These are phyloP conservation scores for Saccharum hybrid DNA, from an alignment of 202 grass and related monocot genomes.

Conservation along the genomic window DNA sequence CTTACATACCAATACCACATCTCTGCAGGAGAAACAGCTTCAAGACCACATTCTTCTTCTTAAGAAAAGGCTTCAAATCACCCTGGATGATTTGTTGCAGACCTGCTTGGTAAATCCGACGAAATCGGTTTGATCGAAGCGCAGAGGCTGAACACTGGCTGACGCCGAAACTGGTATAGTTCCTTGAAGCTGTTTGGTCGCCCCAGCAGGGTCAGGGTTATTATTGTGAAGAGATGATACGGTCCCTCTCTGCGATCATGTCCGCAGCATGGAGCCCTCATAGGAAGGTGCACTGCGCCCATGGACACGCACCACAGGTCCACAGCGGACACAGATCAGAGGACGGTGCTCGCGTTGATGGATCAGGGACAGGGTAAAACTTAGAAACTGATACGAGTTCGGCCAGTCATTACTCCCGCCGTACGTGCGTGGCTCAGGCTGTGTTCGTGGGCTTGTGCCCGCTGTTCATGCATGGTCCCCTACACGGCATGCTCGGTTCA, in stretches of 20 bases:
- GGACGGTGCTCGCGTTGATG: no score
- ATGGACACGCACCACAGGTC: no score
- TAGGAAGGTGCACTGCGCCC: no score
- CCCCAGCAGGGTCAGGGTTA: background rate
- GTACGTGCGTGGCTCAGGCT: constrained; percentile 25
- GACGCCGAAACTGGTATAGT: constrained; percentile 7
- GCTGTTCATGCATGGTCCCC: background rate
- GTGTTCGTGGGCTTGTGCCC: background rate
- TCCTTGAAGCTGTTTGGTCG: constrained; percentile 24
- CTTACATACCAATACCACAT: background rate
- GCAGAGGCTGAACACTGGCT: no score
- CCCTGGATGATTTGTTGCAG: background rate
- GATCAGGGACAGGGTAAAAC: no score
- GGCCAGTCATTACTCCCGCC: background rate
- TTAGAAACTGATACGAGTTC: no score
- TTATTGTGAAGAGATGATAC: constrained; percentile 34
- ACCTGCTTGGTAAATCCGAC: background rate
- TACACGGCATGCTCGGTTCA: background rate
- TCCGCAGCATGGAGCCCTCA: no score
- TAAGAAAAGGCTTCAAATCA: no score
- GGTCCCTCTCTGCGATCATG: constrained; percentile 19
- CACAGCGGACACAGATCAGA: no score
- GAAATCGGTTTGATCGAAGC: no score
- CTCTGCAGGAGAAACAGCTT: background rate
- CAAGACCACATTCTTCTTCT: no score